Evolutionary conservation across 352 stramenopile genomes (phyloP), one percentile per base, ranked within the genome.

Genomic region (Pythium sp.): DNA sequence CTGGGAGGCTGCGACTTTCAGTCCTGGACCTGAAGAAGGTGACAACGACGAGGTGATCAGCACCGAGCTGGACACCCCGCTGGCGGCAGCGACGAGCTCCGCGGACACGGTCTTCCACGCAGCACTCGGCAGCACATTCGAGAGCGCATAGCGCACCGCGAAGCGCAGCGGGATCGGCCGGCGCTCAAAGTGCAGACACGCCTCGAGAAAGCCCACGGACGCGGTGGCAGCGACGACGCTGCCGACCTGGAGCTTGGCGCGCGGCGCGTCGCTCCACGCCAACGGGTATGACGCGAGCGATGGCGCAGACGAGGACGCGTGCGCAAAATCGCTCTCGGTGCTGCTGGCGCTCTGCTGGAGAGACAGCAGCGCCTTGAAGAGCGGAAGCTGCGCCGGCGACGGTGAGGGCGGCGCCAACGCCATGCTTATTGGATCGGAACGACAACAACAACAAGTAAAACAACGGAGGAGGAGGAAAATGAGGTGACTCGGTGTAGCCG

Each of bases 91-190:
- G n/a, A 90, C 74, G 58, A 80, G 64, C n/a, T 74, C 72, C 5
- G 78, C 72, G 0, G 82, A 62, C 30, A 86, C 62, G 26, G 76
- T 86, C 53, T 64, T 73, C 85, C 85, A 94, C 26, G 92, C 83
- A 28, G 75, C 71, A 62, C 84, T 93, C 7, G 83, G 83, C 34
- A 91, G 9, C 0, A 90, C 54, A 60, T 93, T 94, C 26, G 65
- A 71, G n/a, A 76, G 54, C 20, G 87, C 87, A 49, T 84, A 93
- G 34, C 56, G 62, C 6, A 85, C 56, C 14, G 87, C 87, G 51
- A 93, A 91, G 2, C 77, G 81, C 63, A 94, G 66, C 14, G 87
- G 87, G 49, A 94, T 85, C 5, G 87, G 87, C 1, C 79, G 77
- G 2, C 75, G 79, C 54, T 84, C 73, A 20, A 92, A 59, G 60